Conservation (phyloP, 768 basidiomycete genomes). For the Phallus indusiatus region DNA sequence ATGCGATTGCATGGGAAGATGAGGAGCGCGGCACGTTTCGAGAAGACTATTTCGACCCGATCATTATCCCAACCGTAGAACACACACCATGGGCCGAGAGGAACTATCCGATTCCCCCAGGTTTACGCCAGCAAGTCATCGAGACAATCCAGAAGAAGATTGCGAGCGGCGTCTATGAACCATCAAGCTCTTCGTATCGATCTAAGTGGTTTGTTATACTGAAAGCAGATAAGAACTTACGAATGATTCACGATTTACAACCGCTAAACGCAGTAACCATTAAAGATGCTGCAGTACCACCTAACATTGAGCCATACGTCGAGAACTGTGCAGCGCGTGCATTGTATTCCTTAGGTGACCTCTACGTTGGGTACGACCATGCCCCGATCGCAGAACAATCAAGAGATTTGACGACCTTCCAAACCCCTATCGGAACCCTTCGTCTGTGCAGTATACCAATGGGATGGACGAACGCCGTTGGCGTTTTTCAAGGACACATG, state of each 20-base stretch:
- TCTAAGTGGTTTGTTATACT: conserved; percentile 30
- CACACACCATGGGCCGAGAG: conserved; percentile 28
- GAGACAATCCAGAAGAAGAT: conserved; percentile 25
- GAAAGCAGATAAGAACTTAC: conserved; percentile 30
- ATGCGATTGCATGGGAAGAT: conserved; percentile 12
- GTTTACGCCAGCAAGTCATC: conserved; percentile 22
- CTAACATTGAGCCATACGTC: conserved; percentile 25
- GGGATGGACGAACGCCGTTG: conserved; percentile 6
- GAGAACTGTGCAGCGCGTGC: conserved; percentile 18
- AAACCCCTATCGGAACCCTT: not conserved
- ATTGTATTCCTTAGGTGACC: conserved; percentile 17
- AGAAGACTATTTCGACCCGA: conserved; percentile 19
- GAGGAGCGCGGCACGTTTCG: conserved; percentile 15
- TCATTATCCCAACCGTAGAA: conserved; percentile 24
- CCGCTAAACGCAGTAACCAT: conserved; percentile 32
- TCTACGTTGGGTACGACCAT: conserved; percentile 14
- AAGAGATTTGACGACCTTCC: conserved; percentile 3
- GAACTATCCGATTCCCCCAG: conserved; percentile 29
- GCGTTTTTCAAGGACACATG: conserved; percentile 25
- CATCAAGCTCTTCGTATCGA: conserved; percentile 26
- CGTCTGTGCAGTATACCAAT: not conserved
- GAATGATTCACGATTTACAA: conserved; percentile 28
- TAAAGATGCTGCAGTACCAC: conserved; percentile 24
- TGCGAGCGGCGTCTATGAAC: conserved; percentile 27
- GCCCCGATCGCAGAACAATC: conserved; percentile 15